phyloP scores from a whole-genome alignment of 2,329 filamentous ascomycete genomes.

The Monosporascus ibericus region DNA sequence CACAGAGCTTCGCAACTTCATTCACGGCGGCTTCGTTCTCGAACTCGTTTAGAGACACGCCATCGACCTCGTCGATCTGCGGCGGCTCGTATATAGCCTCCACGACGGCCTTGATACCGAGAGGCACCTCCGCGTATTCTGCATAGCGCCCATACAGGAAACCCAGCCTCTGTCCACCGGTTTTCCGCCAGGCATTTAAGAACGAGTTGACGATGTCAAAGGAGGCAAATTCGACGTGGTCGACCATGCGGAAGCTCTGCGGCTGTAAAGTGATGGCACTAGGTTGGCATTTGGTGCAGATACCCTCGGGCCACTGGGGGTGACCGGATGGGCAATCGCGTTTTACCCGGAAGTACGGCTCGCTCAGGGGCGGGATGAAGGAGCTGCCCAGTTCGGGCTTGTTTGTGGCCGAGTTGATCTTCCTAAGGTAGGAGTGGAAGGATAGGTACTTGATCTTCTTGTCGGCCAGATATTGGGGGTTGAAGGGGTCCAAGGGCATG shows the following conservation, averaged over 20 bases:
- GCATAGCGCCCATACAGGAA: constrained; percentile 88
- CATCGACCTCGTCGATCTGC: constrained; percentile 82
- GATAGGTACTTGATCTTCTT: constrained; percentile 99
- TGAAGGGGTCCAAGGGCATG: constrained; percentile 92
- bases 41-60: constrained; percentile 80
- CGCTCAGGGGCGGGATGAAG: constrained; percentile 89
- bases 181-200: constrained; percentile 85
- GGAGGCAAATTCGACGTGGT: constrained; percentile 93
- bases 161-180: constrained; percentile 76
- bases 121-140: constrained; percentile 85
- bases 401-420: constrained; percentile 94
- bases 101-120: constrained; percentile 91
- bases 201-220: constrained; percentile 81
- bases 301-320: constrained; percentile 88
- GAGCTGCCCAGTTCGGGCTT: constrained; percentile 90
- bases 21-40: constrained; percentile 78
- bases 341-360: constrained; percentile 87
- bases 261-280: constrained; percentile 94
- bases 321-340: constrained; percentile 89
- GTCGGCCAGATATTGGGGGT: constrained; percentile 79
- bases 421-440: constrained; percentile 89
- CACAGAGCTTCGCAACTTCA: constrained; percentile 73
- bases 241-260: constrained; percentile 92
- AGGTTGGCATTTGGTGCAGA: constrained; percentile 96
- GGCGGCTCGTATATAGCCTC: constrained; percentile 97